These are phyloP conservation scores for Russula abietina DNA, from an alignment of 768 basidiomycete species.

Conservation along the genomic window DNA sequence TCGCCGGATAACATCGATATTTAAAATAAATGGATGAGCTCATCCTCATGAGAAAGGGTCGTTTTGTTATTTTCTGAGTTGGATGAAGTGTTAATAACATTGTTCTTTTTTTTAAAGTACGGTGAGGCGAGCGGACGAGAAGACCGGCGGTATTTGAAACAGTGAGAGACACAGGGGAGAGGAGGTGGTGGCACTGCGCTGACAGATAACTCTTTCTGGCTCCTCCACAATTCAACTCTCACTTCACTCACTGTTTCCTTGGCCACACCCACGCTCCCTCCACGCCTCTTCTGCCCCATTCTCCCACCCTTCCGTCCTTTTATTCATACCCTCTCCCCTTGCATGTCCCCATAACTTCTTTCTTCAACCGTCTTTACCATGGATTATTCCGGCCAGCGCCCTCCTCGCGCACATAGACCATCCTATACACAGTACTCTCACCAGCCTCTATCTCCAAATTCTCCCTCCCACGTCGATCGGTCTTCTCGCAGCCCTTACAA, in stretches of 20 bases:
- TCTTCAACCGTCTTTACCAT: conserved; percentile 24
- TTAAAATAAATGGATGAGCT: background rate
- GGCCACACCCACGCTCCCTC: conserved; percentile 21
- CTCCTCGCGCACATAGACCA: conserved; percentile 34
- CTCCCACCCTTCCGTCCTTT: conserved; percentile 30
- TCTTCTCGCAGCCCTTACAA: conserved; percentile 26
- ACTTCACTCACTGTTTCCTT: conserved; percentile 4
- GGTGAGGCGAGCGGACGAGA: background rate
- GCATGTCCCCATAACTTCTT: conserved; percentile 12
- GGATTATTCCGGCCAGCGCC: conserved; percentile 35
- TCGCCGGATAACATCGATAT: conserved; percentile 28
- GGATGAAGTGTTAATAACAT: background rate
- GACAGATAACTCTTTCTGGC: background rate
- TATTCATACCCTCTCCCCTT: background rate
- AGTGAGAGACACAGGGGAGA: too few species aligned
- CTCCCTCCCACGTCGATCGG: conserved; percentile 26
- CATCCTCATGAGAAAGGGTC: background rate
- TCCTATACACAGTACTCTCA: conserved; percentile 26
- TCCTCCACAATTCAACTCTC: background rate
- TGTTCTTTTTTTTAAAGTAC: background rate
- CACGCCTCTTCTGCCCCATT: conserved; percentile 30
- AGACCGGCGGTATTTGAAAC: background rate
- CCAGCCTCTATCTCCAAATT: conserved; percentile 25
- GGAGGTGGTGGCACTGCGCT: background rate
- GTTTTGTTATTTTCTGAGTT: background rate